Evolutionary conservation across 768 basidiomycete species (phyloP).

Genomic region (Thelephora ganbajun): DNA sequence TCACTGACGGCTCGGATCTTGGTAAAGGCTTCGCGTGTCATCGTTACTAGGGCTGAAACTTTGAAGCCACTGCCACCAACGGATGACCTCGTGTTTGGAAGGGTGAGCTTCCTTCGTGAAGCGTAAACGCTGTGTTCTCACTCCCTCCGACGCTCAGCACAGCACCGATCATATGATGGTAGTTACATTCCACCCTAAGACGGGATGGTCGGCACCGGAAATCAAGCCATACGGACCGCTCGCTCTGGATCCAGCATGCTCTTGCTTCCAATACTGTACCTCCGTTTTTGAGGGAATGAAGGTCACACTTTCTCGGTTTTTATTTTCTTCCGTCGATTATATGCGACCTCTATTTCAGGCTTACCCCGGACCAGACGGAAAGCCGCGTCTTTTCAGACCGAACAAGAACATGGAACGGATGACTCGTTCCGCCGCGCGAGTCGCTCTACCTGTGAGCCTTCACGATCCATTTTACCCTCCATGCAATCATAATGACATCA

Average conservation of each 20-base stretch:
- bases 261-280: conserved; percentile 48
- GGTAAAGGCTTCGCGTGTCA: conserved; percentile 40
- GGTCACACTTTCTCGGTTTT: conserved; percentile 16
- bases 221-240: conserved; percentile 60
- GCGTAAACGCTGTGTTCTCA: background rate
- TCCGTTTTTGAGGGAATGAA: conserved; percentile 58
- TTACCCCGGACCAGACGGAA: conserved; percentile 57
- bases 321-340: background rate
- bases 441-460: conserved; percentile 52
- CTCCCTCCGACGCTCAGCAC: background rate
- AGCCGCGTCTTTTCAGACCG: conserved; percentile 69
- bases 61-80: conserved; percentile 37
- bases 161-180: conserved; percentile 73
- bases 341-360: conserved; percentile 27
- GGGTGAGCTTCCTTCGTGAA: conserved; percentile 21
- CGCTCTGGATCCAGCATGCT: conserved; percentile 38
- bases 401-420: conserved; percentile 78
- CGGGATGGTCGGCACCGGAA: conserved; percentile 59
- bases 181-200: conserved; percentile 41
- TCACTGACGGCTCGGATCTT: background rate
- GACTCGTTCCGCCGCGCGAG: conserved; percentile 48
- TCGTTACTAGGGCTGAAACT: conserved; percentile 27
- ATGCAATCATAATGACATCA: background rate
- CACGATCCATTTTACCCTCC: background rate
- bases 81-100: conserved; percentile 40